Percentiles rank a stretch among this genome's conserved stretches.
Conservation (phyloP, 345 rosid species). For the Salix dunnii region DNA sequence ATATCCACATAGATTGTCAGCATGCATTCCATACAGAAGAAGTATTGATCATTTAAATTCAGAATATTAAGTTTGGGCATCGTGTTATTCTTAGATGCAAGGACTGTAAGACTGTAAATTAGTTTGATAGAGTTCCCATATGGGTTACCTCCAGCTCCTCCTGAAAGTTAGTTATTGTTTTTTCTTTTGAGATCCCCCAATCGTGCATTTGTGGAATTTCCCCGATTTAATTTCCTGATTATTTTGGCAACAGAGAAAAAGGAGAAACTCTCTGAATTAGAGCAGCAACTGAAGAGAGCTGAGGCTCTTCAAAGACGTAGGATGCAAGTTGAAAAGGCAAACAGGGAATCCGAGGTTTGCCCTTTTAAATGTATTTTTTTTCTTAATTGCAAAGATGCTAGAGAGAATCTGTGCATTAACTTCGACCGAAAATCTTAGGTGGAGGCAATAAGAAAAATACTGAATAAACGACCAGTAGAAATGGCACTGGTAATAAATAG, state of each 20-base stretch:
- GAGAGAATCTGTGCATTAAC: not conserved
- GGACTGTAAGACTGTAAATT: not conserved
- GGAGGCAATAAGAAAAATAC: conserved; percentile 29
- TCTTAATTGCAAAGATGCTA: not conserved
- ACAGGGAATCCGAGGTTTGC: conserved; percentile 31
- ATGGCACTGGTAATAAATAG: conserved; percentile 13
- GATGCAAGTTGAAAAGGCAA: conserved; percentile 32
- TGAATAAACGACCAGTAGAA: conserved; percentile 30
- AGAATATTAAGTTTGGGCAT: conserved; percentile 1
- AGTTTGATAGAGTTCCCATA: conserved; percentile 21
- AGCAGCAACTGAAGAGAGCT: conserved; percentile 28
- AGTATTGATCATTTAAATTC: not conserved
- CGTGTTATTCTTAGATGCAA: not conserved
- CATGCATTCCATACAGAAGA: not conserved
- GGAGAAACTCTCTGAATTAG: conserved; percentile 26
- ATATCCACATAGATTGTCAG: not conserved
- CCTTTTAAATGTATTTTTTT: not conserved
- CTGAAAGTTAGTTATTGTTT: conserved; percentile 18
- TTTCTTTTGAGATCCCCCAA: not conserved
- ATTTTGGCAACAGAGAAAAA: conserved; percentile 23
- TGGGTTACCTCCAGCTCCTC: conserved; percentile 31
- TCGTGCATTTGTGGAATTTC: not conserved
- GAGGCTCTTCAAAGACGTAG: conserved; percentile 33
- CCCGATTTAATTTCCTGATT: not conserved
- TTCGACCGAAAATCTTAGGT: conserved; percentile 10